A percentile compares a stretch with the other conserved stretches of the same genome.
Evolutionary conservation across 2,329 filamentous ascomycete genomes (phyloP).

Genomic region (Aaosphaeria arxii): DNA sequence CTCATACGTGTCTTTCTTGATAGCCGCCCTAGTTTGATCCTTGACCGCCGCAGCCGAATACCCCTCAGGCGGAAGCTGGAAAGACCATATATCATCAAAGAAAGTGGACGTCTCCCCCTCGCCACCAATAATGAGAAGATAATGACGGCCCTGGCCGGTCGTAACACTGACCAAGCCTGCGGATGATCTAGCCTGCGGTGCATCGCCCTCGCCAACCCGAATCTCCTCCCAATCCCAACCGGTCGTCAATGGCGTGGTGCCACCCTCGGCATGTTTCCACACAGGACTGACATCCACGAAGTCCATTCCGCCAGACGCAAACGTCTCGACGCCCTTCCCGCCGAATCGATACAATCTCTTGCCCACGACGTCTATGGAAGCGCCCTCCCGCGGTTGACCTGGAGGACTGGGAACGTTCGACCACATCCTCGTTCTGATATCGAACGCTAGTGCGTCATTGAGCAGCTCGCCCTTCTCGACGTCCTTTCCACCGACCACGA

Average conservation of each 20-base stretch:
- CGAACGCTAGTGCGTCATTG: slow-evolving; percentile 52
- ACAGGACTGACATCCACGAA: slow-evolving; percentile 33
- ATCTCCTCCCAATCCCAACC: slow-evolving; percentile 34
- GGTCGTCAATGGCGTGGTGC: slow-evolving; percentile 30
- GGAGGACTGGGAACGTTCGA: slow-evolving; percentile 47
- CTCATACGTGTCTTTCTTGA: slow-evolving; percentile 47
- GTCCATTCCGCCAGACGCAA: slow-evolving; percentile 18
- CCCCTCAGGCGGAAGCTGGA: slow-evolving; percentile 50
- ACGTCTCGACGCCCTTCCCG: slow-evolving; percentile 25
- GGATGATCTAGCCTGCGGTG: slow-evolving; percentile 42
- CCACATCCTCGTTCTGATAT: slow-evolving; percentile 50
- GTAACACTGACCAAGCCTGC: slow-evolving; percentile 47
- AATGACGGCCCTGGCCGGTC: slow-evolving; percentile 53
- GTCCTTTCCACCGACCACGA: slow-evolving; percentile 49
- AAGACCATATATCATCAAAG: slow-evolving; percentile 50
- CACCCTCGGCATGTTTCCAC: slow-evolving; percentile 33
- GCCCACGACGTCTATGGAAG: slow-evolving; percentile 44
- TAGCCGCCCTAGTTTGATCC: slow-evolving; percentile 46
- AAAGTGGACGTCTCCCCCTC: slow-evolving; percentile 15
- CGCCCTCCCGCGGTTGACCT: slow-evolving; percentile 31
- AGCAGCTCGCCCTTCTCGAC: slow-evolving; percentile 19
- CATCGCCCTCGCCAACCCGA: slow-evolving; percentile 4
- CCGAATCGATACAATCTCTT: slow-evolving; percentile 49
- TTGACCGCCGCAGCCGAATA: slow-evolving; percentile 49
- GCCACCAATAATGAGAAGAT: slow-evolving; percentile 52